These are phyloP conservation scores for Carallia pectinifolia DNA, from an alignment of 345 rosid species.

Conservation along the genomic window DNA sequence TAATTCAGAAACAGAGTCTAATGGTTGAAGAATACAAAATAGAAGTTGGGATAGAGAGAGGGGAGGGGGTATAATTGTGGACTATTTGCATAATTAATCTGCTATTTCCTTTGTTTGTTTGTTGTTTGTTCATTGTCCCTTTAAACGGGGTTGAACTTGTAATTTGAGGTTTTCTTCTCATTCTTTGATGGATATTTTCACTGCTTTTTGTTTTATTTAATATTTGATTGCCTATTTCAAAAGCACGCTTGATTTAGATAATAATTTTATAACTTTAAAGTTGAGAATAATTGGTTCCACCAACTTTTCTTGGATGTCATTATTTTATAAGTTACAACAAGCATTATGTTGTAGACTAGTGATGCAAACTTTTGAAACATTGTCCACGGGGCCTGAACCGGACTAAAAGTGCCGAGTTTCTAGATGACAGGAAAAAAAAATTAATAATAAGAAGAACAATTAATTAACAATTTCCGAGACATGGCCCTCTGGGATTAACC, in stretches of 20 bases:
- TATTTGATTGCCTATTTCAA: conserved; percentile 28
- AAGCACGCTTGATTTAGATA: conserved; percentile 25
- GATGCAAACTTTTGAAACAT: conserved; percentile 44
- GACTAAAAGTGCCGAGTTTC: conserved; percentile 28
- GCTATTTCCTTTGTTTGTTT: not conserved
- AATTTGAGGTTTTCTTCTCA: conserved; percentile 26
- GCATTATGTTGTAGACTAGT: conserved; percentile 4
- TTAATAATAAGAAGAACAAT: not conserved
- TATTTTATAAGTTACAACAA: conserved; percentile 33
- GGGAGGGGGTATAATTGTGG: conserved; percentile 25
- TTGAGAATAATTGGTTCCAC: conserved; percentile 77
- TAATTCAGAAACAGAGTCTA: not conserved
- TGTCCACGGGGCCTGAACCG: conserved; percentile 72
- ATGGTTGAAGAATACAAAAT: not conserved
- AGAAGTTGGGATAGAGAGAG: conserved; percentile 5
- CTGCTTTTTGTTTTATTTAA: not conserved
- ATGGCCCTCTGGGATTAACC: conserved; percentile 42
- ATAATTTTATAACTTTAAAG: conserved; percentile 28
- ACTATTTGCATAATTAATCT: conserved; percentile 12
- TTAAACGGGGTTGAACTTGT: conserved; percentile 15
- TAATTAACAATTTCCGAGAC: conserved; percentile 22
- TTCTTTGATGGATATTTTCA: conserved; percentile 14
- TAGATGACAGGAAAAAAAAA: conserved; percentile 28
- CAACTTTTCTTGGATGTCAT: conserved; percentile 31
- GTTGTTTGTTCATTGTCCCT: conserved; percentile 1